Evolutionary conservation across 192 early-diverging fungal genomes (phyloP).

Genomic region (Coemansia sp.): DNA sequence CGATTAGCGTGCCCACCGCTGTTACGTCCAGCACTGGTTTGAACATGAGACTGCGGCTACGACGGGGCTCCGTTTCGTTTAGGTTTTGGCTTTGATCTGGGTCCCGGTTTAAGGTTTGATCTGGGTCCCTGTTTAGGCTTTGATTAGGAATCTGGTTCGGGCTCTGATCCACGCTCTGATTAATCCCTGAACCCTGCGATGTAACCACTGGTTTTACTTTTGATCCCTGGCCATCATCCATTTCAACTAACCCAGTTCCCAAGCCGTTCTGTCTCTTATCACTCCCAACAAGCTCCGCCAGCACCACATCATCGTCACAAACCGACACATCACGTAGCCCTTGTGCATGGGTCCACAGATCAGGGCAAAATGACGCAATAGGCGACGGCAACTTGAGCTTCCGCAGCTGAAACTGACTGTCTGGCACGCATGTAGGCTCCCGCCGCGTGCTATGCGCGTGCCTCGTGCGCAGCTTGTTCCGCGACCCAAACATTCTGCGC

Average conservation of each 20-base stretch:
- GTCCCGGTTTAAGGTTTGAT: too few relatives aligned
- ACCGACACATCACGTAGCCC: neutral
- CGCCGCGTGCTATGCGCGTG: neutral
- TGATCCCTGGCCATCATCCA: too few relatives aligned
- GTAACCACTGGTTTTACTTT: too few relatives aligned
- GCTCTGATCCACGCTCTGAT: too few relatives aligned
- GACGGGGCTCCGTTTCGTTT: slow-evolving; percentile 16
- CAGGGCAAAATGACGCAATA: slow-evolving; percentile 15
- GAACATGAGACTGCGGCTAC: slow-evolving; percentile 48
- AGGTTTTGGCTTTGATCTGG: too few relatives aligned
- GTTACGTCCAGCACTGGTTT: slow-evolving; percentile 37
- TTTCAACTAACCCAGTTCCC: too few relatives aligned
- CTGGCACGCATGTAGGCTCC: too few relatives aligned
- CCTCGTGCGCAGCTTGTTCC: neutral
- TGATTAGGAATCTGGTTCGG: too few relatives aligned
- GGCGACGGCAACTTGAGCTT: slow-evolving; percentile 26
- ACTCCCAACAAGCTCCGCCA: neutral
- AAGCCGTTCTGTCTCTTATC: too few relatives aligned
- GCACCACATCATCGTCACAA: slow-evolving; percentile 4
- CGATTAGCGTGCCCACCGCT: slow-evolving; percentile 38
- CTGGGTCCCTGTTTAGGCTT: too few relatives aligned
- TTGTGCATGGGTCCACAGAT: slow-evolving; percentile 2
- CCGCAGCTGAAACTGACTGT: slow-evolving; percentile 9
- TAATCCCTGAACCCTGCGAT: too few relatives aligned
- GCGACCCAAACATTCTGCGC: neutral